A percentile compares a stretch with the other conserved stretches of the same genome.
phyloP scores from a whole-genome alignment of 192 early-diverging fungal genomes.

The Backusella tuberculispora region DNA sequence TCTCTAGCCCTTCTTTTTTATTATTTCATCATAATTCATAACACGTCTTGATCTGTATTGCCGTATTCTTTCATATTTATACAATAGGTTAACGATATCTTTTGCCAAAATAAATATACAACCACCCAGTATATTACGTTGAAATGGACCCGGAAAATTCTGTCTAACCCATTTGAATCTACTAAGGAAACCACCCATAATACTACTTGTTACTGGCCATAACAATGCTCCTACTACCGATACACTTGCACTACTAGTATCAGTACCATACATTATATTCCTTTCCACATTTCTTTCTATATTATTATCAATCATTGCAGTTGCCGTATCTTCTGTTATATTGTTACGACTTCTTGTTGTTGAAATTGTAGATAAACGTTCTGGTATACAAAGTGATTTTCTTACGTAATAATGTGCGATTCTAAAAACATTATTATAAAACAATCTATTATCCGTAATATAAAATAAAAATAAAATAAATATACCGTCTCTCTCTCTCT shows the following conservation, averaged over 20 bases:
- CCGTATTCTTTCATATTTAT: slow-evolving; percentile 49
- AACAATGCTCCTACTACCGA: slow-evolving; percentile 66
- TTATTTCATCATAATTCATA: background rate
- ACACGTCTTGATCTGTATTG: slow-evolving; percentile 20
- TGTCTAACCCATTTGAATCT: slow-evolving; percentile 20
- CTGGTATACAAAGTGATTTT: background rate
- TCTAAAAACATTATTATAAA: slow-evolving; percentile 16
- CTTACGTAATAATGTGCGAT: slow-evolving; percentile 6
- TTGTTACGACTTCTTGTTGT: background rate
- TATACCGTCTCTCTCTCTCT: background rate
- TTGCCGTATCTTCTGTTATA: background rate
- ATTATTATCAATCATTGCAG: background rate
- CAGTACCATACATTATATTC: background rate
- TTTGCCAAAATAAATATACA: slow-evolving; percentile 38
- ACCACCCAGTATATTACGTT: slow-evolving; percentile 36
- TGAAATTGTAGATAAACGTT: background rate
- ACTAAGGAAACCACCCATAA: slow-evolving; percentile 47
- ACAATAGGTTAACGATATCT: slow-evolving; percentile 60
- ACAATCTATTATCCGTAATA: background rate
- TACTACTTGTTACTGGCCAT: slow-evolving; percentile 64
- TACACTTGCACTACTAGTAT: slow-evolving; percentile 40
- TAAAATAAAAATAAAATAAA: background rate
- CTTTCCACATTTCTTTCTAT: background rate
- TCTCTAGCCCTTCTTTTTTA: background rate
- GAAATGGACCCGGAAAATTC: slow-evolving; percentile 35